Evolutionary conservation across 768 basidiomycete species (phyloP), one percentile per base, ranked within the genome.

Genomic region (Tricholoma sp.): DNA sequence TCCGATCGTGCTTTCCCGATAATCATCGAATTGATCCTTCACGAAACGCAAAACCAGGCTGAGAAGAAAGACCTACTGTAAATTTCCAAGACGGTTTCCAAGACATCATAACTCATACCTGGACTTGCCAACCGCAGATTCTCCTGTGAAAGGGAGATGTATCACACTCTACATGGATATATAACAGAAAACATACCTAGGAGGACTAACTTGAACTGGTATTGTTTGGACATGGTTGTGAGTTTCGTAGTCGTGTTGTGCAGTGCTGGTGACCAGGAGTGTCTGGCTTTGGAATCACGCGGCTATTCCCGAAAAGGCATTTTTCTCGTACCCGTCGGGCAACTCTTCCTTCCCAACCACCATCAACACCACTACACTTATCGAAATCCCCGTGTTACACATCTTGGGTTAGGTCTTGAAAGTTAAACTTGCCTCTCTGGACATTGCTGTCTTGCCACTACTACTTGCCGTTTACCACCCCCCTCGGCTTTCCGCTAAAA

Each of bases 81-180:
- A 64, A 31, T 18, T n/a, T 31, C 27, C 47, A 31, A 46, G 27
- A 29, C 27, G 61, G 49, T 50, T 60, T 58, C 56, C 63, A 63
- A 63, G 67, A 60, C 60, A 58, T 59, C 54, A 27, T 27, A 61
- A 57, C 27, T 61, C 68, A 55, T 73, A 91, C 91, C 91, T 92
- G 59, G 89, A 92, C 80, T 99, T 99, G 53, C 97, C 97, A 51
- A 99, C 97, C 45, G 97, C 96, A 39, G 91, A 94, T 78, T 98
- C 95, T 66, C 95, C 94, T 97, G 67, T 24, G 46, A 22, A 58
- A 57, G 49, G 12, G 56, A 54, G 10, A 61, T 68, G 34, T 64
- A 61, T 24, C n/a, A 52, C 21, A 47, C 41, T 47, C 55, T 22
- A 19, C 37, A 46, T 34, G 14, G 11, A 32, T 19, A 45, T 43